Evolutionary conservation across 257 asterid species (phyloP).

Genomic region (Solanum lignicaule): DNA sequence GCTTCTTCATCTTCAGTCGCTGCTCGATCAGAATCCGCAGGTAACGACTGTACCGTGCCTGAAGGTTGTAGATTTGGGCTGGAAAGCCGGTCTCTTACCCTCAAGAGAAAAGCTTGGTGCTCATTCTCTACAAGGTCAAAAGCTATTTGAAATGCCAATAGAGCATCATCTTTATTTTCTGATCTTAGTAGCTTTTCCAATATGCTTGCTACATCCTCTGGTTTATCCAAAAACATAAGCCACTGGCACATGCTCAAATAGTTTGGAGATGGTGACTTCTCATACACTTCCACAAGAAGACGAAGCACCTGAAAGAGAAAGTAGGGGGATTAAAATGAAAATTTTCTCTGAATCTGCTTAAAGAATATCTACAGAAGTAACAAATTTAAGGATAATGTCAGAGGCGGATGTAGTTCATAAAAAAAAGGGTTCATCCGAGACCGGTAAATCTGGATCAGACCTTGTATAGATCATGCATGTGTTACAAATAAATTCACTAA

Average conservation of each 20-base stretch:
- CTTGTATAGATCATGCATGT: not conserved
- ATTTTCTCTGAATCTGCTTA: not conserved
- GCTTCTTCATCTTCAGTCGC: conserved; percentile 26
- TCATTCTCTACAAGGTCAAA: conserved; percentile 92
- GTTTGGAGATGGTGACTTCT: conserved; percentile 85
- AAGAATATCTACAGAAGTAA: not conserved
- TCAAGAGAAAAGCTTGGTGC: conserved; percentile 82
- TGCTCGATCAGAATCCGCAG: conserved; percentile 35
- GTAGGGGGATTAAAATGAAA: not conserved
- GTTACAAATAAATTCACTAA: not conserved
- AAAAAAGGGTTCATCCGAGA: not conserved
- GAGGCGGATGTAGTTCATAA: not conserved
- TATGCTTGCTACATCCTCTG: conserved; percentile 64
- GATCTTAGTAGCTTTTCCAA: conserved; percentile 74
- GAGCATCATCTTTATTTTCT: conserved; percentile 64
- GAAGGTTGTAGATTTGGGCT: conserved; percentile 45
- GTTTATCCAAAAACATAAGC: conserved; percentile 87
- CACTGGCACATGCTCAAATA: conserved; percentile 90
- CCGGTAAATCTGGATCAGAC: not conserved
- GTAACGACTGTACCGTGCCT: conserved; percentile 25
- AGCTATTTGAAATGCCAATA: conserved; percentile 85
- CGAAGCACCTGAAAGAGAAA: conserved; percentile 55
- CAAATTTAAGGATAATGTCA: not conserved
- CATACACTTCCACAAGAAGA: conserved; percentile 76
- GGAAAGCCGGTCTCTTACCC: conserved; percentile 59